Evolutionary conservation across 2,329 filamentous ascomycete species (phyloP).

Genomic region (Fusarium acutatum): DNA sequence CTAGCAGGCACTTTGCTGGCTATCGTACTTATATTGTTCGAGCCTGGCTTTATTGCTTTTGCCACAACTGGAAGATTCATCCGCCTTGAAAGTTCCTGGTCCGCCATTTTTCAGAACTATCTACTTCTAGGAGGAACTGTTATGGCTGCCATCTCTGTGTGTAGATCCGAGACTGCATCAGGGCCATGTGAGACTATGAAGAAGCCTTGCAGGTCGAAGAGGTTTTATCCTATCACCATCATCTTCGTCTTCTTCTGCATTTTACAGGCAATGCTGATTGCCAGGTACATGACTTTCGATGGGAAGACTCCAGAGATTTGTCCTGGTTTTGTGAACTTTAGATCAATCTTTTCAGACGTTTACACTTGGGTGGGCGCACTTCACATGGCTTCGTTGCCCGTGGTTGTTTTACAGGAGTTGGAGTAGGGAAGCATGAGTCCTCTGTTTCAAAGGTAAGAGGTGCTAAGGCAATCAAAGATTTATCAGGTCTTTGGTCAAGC

Average conservation of each 20-base stretch:
- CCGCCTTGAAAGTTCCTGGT: neutral
- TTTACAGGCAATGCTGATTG: conserved; percentile 19
- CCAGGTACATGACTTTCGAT: conserved; percentile 19
- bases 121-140: conserved; percentile 12
- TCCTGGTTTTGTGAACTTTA: conserved; percentile 34
- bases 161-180: neutral
- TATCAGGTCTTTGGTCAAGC: neutral
- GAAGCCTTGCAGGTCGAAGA: neutral
- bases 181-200: neutral
- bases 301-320: neutral
- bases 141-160: neutral
- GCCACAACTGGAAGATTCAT: neutral
- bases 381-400: conserved; percentile 15
- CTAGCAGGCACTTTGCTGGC: neutral
- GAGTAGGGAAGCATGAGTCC: neutral
- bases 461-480: neutral
- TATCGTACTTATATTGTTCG: neutral
- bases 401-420: conserved; percentile 15
- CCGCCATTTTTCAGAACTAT: neutral
- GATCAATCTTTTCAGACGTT: conserved; percentile 17
- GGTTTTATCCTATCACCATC: neutral
- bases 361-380: conserved; percentile 24
- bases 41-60: neutral
- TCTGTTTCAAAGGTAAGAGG: neutral
- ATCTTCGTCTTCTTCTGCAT: conserved; percentile 5